Conservation (phyloP, 2,329 filamentous ascomycete species). For the Aspergillus pseudonomiae region DNA sequence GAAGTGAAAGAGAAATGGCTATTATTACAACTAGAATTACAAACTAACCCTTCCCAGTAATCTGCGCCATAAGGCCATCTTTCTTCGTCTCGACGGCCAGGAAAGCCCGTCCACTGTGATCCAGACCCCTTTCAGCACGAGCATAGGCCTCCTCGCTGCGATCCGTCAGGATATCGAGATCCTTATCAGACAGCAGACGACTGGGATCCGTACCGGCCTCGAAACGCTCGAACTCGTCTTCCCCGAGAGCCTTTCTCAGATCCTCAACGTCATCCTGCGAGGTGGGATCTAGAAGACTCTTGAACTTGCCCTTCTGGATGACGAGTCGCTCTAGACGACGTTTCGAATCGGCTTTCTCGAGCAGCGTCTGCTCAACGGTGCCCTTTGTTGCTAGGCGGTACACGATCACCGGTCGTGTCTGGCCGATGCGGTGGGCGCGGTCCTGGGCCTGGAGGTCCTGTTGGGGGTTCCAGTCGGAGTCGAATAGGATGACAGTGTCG, state of each 20-base stretch:
- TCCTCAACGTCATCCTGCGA: slow-evolving; percentile 60
- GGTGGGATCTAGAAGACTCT: slow-evolving; percentile 63
- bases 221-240: slow-evolving; percentile 72
- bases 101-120: slow-evolving; percentile 60
- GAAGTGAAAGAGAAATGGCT: background rate
- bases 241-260: slow-evolving; percentile 64
- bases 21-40: background rate
- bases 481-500: slow-evolving; percentile 90
- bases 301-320: slow-evolving; percentile 89
- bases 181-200: slow-evolving; percentile 72
- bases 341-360: slow-evolving; percentile 88
- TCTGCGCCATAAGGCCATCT: slow-evolving; percentile 43
- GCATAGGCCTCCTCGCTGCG: slow-evolving; percentile 68
- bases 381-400: slow-evolving; percentile 92
- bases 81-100: slow-evolving; percentile 79
- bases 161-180: slow-evolving; percentile 79
- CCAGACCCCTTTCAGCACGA: slow-evolving; percentile 76
- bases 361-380: slow-evolving; percentile 85
- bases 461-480: slow-evolving; percentile 92
- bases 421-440: slow-evolving; percentile 90
- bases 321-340: slow-evolving; percentile 90
- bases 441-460: slow-evolving; percentile 97
- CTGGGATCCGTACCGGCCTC: slow-evolving; percentile 59
- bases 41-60: slow-evolving; percentile 16
- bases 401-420: slow-evolving; percentile 87